Evolutionary conservation across 306 rosid genomes (phyloP).

Genomic region (Rosa multiflora): DNA sequence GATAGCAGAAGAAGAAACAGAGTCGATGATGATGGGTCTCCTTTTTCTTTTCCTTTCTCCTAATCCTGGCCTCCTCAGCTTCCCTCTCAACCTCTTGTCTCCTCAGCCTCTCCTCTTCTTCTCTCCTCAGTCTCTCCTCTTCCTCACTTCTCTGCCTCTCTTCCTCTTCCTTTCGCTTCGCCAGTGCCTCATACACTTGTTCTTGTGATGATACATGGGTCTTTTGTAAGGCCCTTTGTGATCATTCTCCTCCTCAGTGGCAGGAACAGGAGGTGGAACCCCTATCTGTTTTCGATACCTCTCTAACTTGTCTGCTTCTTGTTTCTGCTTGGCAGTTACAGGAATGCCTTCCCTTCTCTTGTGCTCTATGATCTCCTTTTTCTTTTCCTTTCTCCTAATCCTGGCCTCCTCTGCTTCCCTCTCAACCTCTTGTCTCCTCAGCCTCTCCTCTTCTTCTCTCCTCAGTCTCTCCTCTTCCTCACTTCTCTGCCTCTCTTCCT

Average conservation of each 20-base stretch:
- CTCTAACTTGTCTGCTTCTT: constrained; percentile 63
- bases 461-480: constrained; percentile 83
- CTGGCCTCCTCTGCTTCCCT: constrained; percentile 81
- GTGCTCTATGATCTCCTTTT: constrained; percentile 65
- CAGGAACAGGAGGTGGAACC: too few species aligned
- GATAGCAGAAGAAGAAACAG: too few species aligned
- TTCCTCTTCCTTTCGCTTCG: constrained; percentile 79
- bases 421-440: constrained; percentile 63
- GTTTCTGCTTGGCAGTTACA: constrained; percentile 72
- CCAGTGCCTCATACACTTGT: constrained; percentile 26
- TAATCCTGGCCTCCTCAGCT: constrained; percentile 77
- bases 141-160: constrained; percentile 73
- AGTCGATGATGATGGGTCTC: too few species aligned
- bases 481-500: constrained; percentile 67
- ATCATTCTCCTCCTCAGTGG: too few species aligned
- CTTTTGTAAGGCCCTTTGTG: too few species aligned
- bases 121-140: constrained; percentile 77
- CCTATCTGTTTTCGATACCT: constrained; percentile 67
- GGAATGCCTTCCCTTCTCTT: constrained; percentile 72
- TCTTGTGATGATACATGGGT: too few species aligned
- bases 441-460: constrained; percentile 85
- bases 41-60: constrained; percentile 81
- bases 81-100: constrained; percentile 70
- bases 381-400: constrained; percentile 74
- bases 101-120: constrained; percentile 77